These are phyloP conservation scores for Clonostachys chloroleuca DNA, from an alignment of 2,329 filamentous ascomycete genomes.

Conservation along the genomic window DNA sequence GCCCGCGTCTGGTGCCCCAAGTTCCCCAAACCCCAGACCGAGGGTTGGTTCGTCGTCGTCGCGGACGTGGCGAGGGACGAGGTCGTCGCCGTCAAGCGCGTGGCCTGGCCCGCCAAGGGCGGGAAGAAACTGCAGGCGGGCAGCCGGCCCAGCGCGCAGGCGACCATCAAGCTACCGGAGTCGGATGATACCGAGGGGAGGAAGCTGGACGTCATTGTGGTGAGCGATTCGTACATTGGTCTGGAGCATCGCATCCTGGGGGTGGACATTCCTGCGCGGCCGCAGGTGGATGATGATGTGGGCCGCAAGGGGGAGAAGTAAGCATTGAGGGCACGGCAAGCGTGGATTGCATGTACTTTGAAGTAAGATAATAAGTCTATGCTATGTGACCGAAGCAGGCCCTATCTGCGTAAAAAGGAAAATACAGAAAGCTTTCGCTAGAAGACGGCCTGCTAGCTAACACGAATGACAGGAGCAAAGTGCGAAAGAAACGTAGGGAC, in stretches of 20 bases:
- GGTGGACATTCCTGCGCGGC: slow-evolving; percentile 46
- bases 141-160: slow-evolving; percentile 44
- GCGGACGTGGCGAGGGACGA: slow-evolving; percentile 66
- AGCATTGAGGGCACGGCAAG: too few species aligned
- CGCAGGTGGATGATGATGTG: slow-evolving; percentile 41
- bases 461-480: too few species aligned
- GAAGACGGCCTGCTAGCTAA: too few species aligned
- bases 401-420: too few species aligned
- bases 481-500: too few species aligned
- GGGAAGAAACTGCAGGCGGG: slow-evolving; percentile 29
- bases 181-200: slow-evolving; percentile 38
- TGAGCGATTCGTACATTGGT: slow-evolving; percentile 85
- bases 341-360: too few species aligned
- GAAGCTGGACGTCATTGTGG: slow-evolving; percentile 68
- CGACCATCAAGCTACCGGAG: slow-evolving; percentile 57
- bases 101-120: slow-evolving; percentile 58
- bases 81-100: slow-evolving; percentile 79
- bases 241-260: slow-evolving; percentile 52
- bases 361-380: too few species aligned
- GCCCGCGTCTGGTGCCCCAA: slow-evolving; percentile 78
- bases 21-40: slow-evolving; percentile 91
- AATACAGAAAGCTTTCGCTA: too few species aligned
- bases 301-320: slow-evolving; percentile 7
- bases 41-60: slow-evolving; percentile 86
- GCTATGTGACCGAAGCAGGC: too few species aligned